Percentiles rank a stretch among this genome's conserved stretches.
Conservation (phyloP, 139 green algal species). For the Ulvella scutata region DNA sequence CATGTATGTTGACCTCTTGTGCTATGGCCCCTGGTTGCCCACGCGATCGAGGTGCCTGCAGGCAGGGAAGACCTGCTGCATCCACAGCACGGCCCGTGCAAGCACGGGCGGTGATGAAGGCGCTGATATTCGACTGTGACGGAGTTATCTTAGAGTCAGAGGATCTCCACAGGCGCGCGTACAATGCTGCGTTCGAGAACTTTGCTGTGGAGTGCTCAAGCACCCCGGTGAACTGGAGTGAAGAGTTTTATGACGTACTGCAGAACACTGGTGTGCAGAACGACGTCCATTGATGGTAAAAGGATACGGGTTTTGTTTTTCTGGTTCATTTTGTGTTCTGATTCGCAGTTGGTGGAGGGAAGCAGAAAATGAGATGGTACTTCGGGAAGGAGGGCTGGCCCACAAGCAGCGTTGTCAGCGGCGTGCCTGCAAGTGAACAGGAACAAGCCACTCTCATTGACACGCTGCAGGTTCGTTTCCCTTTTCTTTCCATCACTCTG, state of each 20-base stretch:
- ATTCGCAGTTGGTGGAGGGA: constrained; percentile 51
- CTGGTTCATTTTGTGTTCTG: background rate
- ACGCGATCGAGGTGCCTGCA: too few relatives aligned
- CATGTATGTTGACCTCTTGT: too few relatives aligned
- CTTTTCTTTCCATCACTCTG: too few relatives aligned
- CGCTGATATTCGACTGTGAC: constrained; percentile 72
- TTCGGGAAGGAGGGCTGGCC: constrained; percentile 72
- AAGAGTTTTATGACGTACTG: constrained; percentile 74
- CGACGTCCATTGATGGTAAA: background rate
- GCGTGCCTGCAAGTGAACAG: constrained; percentile 33
- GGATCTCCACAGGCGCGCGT: constrained; percentile 75
- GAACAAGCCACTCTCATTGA: constrained; percentile 66
- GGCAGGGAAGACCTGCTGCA: too few relatives aligned
- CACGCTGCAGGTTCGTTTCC: constrained; percentile 45
- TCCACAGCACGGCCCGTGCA: too few relatives aligned
- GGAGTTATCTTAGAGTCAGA: constrained; percentile 85
- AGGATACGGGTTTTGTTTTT: background rate
- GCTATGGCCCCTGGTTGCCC: too few relatives aligned
- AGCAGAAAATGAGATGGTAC: constrained; percentile 91
- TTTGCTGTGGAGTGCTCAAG: constrained; percentile 40
- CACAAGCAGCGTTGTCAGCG: constrained; percentile 24
- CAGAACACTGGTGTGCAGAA: constrained; percentile 50
- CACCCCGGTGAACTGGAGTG: constrained; percentile 43
- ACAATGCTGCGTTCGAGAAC: constrained; percentile 77
- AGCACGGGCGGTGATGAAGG: constrained; percentile 15